A percentile compares a stretch with the other conserved stretches of the same genome.
These are phyloP conservation scores for Lichenothelia convexa DNA, from an alignment of 495 filamentous ascomycete species.

Conservation along the genomic window DNA sequence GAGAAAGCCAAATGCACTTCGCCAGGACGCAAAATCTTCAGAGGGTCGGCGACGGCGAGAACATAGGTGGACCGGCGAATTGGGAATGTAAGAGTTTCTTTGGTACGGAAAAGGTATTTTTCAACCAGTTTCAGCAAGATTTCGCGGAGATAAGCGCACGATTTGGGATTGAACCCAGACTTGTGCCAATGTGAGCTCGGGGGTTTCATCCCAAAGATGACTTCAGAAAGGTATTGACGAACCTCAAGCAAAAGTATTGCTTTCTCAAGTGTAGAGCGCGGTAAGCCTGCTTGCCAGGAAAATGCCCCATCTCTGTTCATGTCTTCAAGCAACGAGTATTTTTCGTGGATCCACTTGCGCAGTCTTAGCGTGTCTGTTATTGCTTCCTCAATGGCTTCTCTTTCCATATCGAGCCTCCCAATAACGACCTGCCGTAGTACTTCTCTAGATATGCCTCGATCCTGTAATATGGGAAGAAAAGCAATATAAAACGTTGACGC, in stretches of 20 bases:
- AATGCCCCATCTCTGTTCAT: slow-evolving; percentile 12
- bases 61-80: slow-evolving; percentile 59
- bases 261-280: slow-evolving; percentile 29
- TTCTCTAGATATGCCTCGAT: slow-evolving; percentile 37
- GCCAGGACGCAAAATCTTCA: slow-evolving; percentile 45
- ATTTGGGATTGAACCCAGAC: slow-evolving; percentile 28
- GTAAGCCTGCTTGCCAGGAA: slow-evolving; percentile 34
- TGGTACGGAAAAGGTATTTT: slow-evolving; percentile 33
- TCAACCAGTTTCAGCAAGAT: slow-evolving; percentile 35
- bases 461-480: slow-evolving; percentile 56
- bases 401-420: slow-evolving; percentile 38
- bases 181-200: too few species aligned
- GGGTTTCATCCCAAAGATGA: too few species aligned
- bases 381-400: slow-evolving; percentile 38
- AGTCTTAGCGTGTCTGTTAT: slow-evolving; percentile 32
- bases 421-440: slow-evolving; percentile 40
- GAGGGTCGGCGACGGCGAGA: slow-evolving; percentile 69
- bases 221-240: too few species aligned
- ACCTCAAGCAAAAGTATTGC: slow-evolving; percentile 38
- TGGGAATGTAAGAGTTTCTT: slow-evolving; percentile 47
- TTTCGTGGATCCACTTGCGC: slow-evolving; percentile 36
- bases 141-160: slow-evolving; percentile 38
- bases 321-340: slow-evolving; percentile 12
- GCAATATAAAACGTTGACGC: slow-evolving; percentile 57
- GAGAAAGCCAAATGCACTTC: slow-evolving; percentile 76